These are phyloP conservation scores for Bruguiera gymnorhiza DNA, from an alignment of 345 rosid genomes.

Conservation along the genomic window DNA sequence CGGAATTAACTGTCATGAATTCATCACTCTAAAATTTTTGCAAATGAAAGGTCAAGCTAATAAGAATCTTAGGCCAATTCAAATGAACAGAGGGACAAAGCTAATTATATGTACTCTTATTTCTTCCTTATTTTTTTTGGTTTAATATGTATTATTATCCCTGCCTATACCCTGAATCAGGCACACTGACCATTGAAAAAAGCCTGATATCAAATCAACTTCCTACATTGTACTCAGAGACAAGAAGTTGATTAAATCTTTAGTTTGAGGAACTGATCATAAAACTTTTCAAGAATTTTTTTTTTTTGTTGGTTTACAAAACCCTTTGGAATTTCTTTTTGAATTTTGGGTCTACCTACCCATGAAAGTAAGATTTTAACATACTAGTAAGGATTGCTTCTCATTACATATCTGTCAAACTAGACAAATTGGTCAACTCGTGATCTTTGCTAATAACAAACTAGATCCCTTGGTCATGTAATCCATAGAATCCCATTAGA, in stretches of 20 bases:
- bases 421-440: too few species aligned
- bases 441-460: too few species aligned
- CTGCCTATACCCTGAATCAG: background rate
- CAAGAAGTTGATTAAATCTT: background rate
- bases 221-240: background rate
- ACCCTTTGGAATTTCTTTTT: background rate
- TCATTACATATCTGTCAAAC: too few species aligned
- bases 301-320: background rate
- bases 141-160: background rate
- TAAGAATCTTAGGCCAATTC: too few species aligned
- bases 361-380: background rate
- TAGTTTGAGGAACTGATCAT: background rate
- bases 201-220: background rate
- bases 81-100: too few species aligned
- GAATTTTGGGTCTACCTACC: background rate
- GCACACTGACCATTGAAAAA: background rate
- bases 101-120: too few species aligned
- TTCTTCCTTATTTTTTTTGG: too few species aligned
- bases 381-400: too few species aligned
- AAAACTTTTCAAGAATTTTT: too few species aligned
- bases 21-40: background rate
- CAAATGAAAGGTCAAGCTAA: background rate
- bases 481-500: too few species aligned
- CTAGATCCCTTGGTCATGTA: too few species aligned
- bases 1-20: constrained; percentile 18